A percentile compares a stretch with the other conserved stretches of the same genome.
Conservation (phyloP, 306 rosid species). For the Prunus fruticosa region DNA sequence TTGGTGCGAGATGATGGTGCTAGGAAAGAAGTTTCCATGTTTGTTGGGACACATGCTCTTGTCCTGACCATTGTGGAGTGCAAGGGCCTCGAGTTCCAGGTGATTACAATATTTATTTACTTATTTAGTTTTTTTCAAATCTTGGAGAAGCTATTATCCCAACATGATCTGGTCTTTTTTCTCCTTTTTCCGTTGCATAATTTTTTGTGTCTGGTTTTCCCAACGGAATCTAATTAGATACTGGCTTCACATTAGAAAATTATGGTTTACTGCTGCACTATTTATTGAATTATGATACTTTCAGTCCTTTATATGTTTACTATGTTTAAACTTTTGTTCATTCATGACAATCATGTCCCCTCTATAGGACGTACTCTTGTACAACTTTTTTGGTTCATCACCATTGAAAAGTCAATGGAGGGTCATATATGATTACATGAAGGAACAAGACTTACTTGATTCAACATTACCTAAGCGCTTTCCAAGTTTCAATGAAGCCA, state of each 20-base stretch:
- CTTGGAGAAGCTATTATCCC: no score
- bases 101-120: slow-evolving; percentile 1
- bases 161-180: background rate
- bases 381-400: slow-evolving; percentile 69
- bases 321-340: background rate
- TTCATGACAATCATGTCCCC: background rate
- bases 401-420: slow-evolving; percentile 65
- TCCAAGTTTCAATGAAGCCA: slow-evolving; percentile 47
- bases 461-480: slow-evolving; percentile 15
- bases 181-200: background rate
- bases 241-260: background rate
- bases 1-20: slow-evolving; percentile 69
- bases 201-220: background rate
- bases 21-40: slow-evolving; percentile 36
- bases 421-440: slow-evolving; percentile 61
- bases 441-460: slow-evolving; percentile 53
- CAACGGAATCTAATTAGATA: background rate
- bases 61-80: slow-evolving; percentile 71
- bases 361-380: slow-evolving; percentile 65
- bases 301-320: background rate
- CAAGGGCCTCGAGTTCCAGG: slow-evolving; percentile 95
- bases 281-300: background rate
- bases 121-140: background rate
- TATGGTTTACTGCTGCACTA: background rate
- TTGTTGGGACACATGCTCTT: slow-evolving; percentile 75